Base-by-base conservation (phyloP, 169 alveolate genomes). In the Babesia ovis region DNA sequence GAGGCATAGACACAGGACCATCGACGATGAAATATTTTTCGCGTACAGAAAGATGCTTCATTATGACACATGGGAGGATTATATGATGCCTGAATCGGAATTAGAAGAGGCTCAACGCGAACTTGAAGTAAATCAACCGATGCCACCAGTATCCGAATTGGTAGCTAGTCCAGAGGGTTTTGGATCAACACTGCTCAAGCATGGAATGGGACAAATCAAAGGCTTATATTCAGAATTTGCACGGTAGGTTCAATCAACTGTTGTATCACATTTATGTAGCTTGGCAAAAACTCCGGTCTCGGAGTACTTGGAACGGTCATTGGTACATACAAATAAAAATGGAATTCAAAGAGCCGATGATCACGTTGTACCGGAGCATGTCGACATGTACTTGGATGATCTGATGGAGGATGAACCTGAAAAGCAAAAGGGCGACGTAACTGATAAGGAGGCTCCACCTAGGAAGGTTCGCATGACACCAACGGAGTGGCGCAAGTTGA, bases 401-500 rank as follows among this genome's bases (percentile, higher is more conserved):
- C 22, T 20, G n/a, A 14, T 14, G 14, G 8, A 79, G 5, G 59
- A 67, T 31, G 68, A 22, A 18, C 14, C 27, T n/a, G 70, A 20
- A 8, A 57, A 62, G 48, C 35, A 31, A n/a, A 50, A 76, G 34
- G 76, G 29, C 20, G 46, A 39, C 8, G 8, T 14, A 8, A 39
- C 46, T 8, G 42, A 46, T 27, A 62, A 72, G 0, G 54, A 56
- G 22, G 56, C 39, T 2, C 22, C 25, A 14, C 61, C 77, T 16
- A 48, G 57, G 69, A 79, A 71, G 45, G 23, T 69, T 31, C 62
- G 72, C 18, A 42, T 50, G 11, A 58, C 77, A 8, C 42, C 83
- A 3, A 68, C 68, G 75, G 82, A 59, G 60, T 79, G 87, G 87
- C 64, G 74, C 37, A 31, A 55, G 41, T 64, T 79, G n/a, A 79